Base-by-base conservation (phyloP, 2,329 filamentous ascomycete species). In the Aureobasidium uvarum region DNA sequence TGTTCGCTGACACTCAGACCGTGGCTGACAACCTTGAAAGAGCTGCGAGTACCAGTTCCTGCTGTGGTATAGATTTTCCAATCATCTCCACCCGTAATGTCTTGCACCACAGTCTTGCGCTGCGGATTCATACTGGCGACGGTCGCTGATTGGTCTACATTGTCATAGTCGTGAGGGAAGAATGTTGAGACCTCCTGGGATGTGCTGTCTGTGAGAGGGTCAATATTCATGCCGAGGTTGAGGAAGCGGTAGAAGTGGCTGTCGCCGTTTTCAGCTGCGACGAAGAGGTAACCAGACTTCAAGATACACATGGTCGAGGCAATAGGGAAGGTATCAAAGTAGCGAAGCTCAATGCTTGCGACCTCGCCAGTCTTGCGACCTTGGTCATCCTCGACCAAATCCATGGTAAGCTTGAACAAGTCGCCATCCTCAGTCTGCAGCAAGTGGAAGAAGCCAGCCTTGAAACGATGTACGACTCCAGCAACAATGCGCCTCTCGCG, bases 391-490 rank as follows among this genome's bases (percentile, higher is more conserved):
- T 93, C 89, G 11, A 88, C 84, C 87, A 97, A 94, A 69, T 97
- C 92, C 67, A 99, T 87, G 0, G 89, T 97, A 58, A 98, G 85
- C 76, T 98, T 98, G 84, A 99, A 98, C 7, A 99, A 82, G 76
- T 99, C 96, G n/a, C 95, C 95, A 75, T 99, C 96, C 66, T 99
- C 95, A 0, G 91, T 92, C 75, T 99, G 95, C 0, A 99, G 80
- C 2, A 99, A 85, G 75, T 98, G 96, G 81, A 99, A 99, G 80
- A 99, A 99, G 1, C 93, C 92, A 48, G 72, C 92, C 72, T 95
- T 94, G 75, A 97, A 88, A 76, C 96, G 96, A 79, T 99, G 95
- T 87, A 98, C 94, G n/a, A 96, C 92, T 58, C 95, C 95, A 2
- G 91, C 86, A 1, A 94, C 88, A 66, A 99, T 95, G 38, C 82